phyloP scores from a whole-genome alignment of 805 yeast genomes.

The Ogataea angusta region DNA sequence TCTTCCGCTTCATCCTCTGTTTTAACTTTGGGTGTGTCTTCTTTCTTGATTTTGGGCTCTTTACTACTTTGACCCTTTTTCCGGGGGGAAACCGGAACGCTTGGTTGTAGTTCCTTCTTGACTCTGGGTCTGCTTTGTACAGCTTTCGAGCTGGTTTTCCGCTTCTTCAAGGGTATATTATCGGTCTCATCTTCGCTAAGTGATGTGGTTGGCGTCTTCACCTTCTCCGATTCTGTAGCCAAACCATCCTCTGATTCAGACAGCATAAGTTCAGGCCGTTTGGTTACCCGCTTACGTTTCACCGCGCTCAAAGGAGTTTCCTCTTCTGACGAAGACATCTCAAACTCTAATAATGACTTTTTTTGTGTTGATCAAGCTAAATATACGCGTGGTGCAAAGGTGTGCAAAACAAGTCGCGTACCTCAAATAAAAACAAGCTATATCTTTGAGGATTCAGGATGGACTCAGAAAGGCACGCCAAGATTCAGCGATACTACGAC shows the following conservation, averaged over 20 bases:
- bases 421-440: constrained; percentile 4
- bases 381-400: constrained; percentile 3
- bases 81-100: background rate
- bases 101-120: constrained; percentile 14
- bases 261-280: background rate
- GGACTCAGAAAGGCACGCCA: constrained; percentile 3
- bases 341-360: constrained; percentile 1
- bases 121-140: constrained; percentile 15
- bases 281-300: constrained; percentile 6
- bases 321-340: constrained; percentile 22
- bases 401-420: constrained; percentile 7
- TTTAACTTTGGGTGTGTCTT: constrained; percentile 19
- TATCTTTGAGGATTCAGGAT: background rate
- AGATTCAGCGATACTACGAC: constrained; percentile 9
- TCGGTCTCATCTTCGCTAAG: constrained; percentile 21
- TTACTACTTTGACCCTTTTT: constrained; percentile 5
- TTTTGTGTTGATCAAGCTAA: constrained; percentile 1
- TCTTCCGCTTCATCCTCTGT: constrained; percentile 43
- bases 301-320: constrained; percentile 13
- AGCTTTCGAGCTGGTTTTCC: constrained; percentile 6
- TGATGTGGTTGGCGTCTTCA: constrained; percentile 18
- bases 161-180: constrained; percentile 14
- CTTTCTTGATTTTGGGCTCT: constrained; percentile 9
- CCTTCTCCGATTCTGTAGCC: background rate
- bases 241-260: constrained; percentile 15